A percentile compares a stretch with the other conserved stretches of the same genome.
These are phyloP conservation scores for Amaranthus tricolor DNA, from an alignment of 179 eudicot genomes.

Conservation along the genomic window DNA sequence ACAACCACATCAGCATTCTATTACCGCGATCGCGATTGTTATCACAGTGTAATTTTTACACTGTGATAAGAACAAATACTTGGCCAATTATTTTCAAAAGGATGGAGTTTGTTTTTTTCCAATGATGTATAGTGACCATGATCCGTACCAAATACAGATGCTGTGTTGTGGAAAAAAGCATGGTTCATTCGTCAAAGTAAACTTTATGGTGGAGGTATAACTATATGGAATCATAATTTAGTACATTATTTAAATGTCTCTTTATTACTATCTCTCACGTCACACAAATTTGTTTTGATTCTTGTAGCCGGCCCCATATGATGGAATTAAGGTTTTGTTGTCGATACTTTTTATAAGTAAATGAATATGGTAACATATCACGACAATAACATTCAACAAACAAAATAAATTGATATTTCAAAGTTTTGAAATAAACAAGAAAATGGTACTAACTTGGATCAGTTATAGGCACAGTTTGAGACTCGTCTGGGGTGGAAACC, in stretches of 20 bases:
- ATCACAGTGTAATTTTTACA: no score
- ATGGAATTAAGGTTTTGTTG: neutral
- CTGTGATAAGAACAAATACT: no score
- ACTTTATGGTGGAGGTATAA: neutral
- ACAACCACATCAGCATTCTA: no score
- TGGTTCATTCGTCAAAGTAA: neutral
- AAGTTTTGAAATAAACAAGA: slow-evolving; percentile 3
- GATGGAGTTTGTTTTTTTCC: neutral
- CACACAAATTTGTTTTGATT: no score
- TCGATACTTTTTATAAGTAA: neutral
- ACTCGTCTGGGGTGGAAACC: slow-evolving; percentile 30
- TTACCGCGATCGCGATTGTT: no score
- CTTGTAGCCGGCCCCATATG: no score
- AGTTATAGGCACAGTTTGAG: slow-evolving; percentile 28
- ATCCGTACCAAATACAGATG: neutral
- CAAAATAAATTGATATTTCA: neutral
- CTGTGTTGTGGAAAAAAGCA: neutral
- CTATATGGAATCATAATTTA: neutral
- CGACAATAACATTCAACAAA: neutral
- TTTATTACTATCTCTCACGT: no score
- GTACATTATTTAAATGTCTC: no score
- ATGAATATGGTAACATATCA: neutral
- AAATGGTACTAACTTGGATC: slow-evolving; percentile 53
- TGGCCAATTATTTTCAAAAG: no score
- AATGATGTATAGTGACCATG: neutral